These are phyloP conservation scores for Magnolia sinica DNA, from an alignment of 164 flowering plant species.

Conservation along the genomic window DNA sequence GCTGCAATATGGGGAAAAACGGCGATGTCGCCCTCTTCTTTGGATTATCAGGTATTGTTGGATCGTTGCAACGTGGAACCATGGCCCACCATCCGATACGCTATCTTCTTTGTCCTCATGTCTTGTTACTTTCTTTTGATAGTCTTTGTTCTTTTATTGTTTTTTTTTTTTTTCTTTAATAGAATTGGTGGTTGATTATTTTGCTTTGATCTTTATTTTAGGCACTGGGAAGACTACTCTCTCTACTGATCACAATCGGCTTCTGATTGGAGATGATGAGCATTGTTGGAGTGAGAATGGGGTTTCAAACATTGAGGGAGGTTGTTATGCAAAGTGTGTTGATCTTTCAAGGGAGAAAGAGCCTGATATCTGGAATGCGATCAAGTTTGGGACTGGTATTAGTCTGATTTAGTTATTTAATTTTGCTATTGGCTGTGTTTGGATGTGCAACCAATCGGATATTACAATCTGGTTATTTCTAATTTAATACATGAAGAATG, in stretches of 20 bases:
- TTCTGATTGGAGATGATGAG: constrained; percentile 91
- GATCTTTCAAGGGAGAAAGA: constrained; percentile 87
- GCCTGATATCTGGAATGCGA: constrained; percentile 97
- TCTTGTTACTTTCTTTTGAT: too few relatives aligned
- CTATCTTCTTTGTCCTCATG: constrained; percentile 12
- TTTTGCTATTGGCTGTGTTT: not conserved
- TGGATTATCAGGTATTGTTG: constrained; percentile 85
- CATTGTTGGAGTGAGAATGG: constrained; percentile 98
- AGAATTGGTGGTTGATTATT: constrained; percentile 1
- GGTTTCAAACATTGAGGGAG: constrained; percentile 97
- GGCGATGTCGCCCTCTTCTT: constrained; percentile 99
- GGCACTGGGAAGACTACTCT: constrained; percentile 99
- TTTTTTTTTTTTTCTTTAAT: constrained; percentile 6
- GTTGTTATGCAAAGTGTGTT: constrained; percentile 96
- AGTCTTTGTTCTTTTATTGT: not conserved
- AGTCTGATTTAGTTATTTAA: not conserved
- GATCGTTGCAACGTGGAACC: constrained; percentile 14
- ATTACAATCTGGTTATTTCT: not conserved
- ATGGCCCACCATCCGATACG: constrained; percentile 11
- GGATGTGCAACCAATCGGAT: too few relatives aligned
- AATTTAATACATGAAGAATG: not conserved
- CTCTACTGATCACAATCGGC: constrained; percentile 93
- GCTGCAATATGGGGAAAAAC: constrained; percentile 97
- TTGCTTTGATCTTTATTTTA: constrained; percentile 15
- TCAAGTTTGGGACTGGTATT: constrained; percentile 94